These are phyloP conservation scores for Ascoidea tarda DNA, from an alignment of 805 yeast genomes.

Conservation along the genomic window DNA sequence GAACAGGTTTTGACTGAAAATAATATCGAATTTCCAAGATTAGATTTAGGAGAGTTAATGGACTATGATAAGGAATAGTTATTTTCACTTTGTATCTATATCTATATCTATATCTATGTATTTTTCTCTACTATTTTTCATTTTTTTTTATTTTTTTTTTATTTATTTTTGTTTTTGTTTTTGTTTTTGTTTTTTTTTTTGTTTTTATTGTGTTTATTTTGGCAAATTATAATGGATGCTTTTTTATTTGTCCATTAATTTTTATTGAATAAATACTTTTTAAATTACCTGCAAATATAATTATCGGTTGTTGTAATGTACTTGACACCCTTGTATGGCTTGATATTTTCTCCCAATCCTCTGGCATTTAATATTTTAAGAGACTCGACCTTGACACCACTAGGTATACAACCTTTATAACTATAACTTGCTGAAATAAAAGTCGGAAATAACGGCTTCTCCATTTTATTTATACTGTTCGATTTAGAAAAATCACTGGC, in stretches of 20 bases:
- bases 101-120: too few relatives aligned
- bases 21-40: constrained; percentile 1
- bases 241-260: too few relatives aligned
- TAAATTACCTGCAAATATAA: constrained; percentile 27
- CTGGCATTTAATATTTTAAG: constrained; percentile 40
- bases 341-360: constrained; percentile 46
- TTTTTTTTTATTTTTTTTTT: too few relatives aligned
- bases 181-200: too few relatives aligned
- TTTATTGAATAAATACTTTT: too few relatives aligned
- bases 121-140: too few relatives aligned
- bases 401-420: constrained; percentile 58
- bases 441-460: constrained; percentile 20
- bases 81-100: too few relatives aligned
- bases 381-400: constrained; percentile 58
- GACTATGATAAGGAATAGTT: too few relatives aligned
- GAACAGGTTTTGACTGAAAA: constrained; percentile 4
- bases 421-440: constrained; percentile 36
- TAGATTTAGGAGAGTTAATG: constrained; percentile 2
- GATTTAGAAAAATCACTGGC: background rate
- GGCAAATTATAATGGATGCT: too few relatives aligned
- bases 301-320: constrained; percentile 57
- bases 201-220: too few relatives aligned
- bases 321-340: constrained; percentile 87
- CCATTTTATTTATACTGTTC: background rate
- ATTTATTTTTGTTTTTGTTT: too few relatives aligned